Base-by-base conservation (phyloP, 495 filamentous ascomycete genomes). In the Neurospora sp. region DNA sequence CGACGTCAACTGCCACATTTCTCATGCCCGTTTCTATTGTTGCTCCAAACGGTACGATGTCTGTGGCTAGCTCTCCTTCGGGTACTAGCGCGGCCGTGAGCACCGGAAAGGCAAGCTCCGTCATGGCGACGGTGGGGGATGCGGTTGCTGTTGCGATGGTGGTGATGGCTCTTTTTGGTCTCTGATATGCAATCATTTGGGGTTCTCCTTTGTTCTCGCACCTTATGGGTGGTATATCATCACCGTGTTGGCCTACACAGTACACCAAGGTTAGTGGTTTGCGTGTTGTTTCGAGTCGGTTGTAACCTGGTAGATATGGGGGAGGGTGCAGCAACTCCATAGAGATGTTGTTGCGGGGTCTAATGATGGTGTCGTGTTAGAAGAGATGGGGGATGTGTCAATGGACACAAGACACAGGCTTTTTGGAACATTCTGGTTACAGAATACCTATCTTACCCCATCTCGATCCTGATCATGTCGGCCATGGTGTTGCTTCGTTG, bases 101-200 rank as follows among this genome's bases (percentile, higher is more conserved):
- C 8, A 35, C 27, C 6, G 53, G 53, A 35, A 61, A 35, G 53
- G 53, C 53, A 61, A 61, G 53, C 53, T 61, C 37, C 39, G 22
- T 71, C 27, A 74, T 73, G 11, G 75, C 78, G 68, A 77, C 75
- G 7, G 73, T 80, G 20, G 76, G 73, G 7, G 81, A 76, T 10
- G 75, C 77, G 16, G 74, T 82, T 69, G 76, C 73, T 18, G 79
- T 75, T 20, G 72, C 79, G n/a, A 73, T 82, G 74, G 69, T 71
- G 35, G 78, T 75, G 14, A 77, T 82, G 53, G 53, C 27, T 35
- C 27, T 61, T 35, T 35, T 61, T 8, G 22, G 48, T 61, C 48
- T 16, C 12, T 61, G 48, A 61, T 31, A 12, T 61, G 48, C 22
- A 11, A 31, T 61, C 16, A 16, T 22, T 20, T 53, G 48, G 22